Percentiles rank a stretch among this genome's conserved stretches.
Conservation (phyloP, 2,329 filamentous ascomycete genomes). For the Dryadomyces sulphureus region DNA sequence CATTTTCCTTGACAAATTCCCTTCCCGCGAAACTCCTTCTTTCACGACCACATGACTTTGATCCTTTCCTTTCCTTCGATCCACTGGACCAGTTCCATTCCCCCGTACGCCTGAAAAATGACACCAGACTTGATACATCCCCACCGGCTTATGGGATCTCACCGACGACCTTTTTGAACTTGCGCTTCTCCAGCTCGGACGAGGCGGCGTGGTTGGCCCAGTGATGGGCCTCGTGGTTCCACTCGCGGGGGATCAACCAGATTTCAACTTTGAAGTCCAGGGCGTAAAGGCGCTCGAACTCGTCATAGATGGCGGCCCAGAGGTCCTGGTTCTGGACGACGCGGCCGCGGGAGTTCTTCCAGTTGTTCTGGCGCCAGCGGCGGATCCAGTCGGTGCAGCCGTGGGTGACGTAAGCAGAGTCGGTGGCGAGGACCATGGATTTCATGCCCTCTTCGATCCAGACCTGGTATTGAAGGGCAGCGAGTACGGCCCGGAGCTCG, state of each 20-base stretch:
- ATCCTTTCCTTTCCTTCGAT: too few species aligned
- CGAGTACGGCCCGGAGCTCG: conserved; percentile 29
- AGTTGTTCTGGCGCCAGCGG: conserved; percentile 24
- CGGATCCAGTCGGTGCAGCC: conserved; percentile 24
- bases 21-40: too few species aligned
- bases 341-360: conserved; percentile 17
- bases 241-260: conserved; percentile 13
- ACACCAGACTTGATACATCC: too few species aligned
- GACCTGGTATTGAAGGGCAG: conserved; percentile 24
- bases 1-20: too few species aligned
- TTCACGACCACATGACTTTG: too few species aligned
- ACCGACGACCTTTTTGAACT: too few species aligned
- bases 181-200: too few species aligned
- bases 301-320: conserved; percentile 24
- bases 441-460: conserved; percentile 25
- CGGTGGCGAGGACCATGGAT: conserved; percentile 29
- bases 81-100: too few species aligned
- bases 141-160: too few species aligned
- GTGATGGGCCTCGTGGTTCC: not conserved
- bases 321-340: conserved; percentile 25
- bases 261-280: conserved; percentile 15
- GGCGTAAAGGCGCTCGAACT: not conserved
- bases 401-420: conserved; percentile 29
- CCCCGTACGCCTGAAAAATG: too few species aligned
- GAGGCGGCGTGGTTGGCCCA: too few species aligned